Evolutionary conservation across 2,329 filamentous ascomycete species (phyloP).

Genomic region (Falciphora oryzae): DNA sequence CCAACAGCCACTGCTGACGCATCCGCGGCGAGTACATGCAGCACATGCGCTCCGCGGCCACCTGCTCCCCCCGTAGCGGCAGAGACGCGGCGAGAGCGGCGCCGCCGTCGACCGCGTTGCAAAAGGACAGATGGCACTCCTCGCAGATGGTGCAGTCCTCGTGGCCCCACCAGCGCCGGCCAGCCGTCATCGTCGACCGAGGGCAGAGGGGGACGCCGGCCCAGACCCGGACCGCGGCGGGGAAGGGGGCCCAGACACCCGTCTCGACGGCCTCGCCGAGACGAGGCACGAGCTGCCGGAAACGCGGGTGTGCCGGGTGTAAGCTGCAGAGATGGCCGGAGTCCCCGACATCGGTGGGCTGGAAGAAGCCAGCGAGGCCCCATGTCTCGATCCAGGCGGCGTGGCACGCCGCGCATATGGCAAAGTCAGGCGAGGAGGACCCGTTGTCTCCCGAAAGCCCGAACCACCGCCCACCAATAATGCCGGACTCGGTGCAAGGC

Average conservation of each 20-base stretch:
- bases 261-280: slow-evolving; percentile 4
- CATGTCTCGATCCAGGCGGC: background rate
- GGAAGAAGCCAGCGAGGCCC: background rate
- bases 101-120: background rate
- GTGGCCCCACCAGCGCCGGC: slow-evolving; percentile 5
- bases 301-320: slow-evolving; percentile 2
- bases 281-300: background rate
- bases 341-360: background rate
- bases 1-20: slow-evolving; percentile 27
- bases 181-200: background rate
- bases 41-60: background rate
- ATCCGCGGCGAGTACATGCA: slow-evolving; percentile 20
- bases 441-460: background rate
- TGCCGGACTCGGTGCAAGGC: background rate
- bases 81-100: background rate
- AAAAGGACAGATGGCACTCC: background rate
- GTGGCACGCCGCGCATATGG: slow-evolving; percentile 6
- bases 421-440: background rate
- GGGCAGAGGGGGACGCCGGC: slow-evolving; percentile 1
- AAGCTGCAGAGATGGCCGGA: slow-evolving; percentile 1
- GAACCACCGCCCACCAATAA: background rate
- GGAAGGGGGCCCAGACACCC: background rate
- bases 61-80: background rate
- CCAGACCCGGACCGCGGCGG: background rate
- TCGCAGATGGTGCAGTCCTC: slow-evolving; percentile 5